Evolutionary conservation across 2,329 filamentous ascomycete species (phyloP), one percentile per base, ranked within the genome.

Genomic region (Neonectria sp.): DNA sequence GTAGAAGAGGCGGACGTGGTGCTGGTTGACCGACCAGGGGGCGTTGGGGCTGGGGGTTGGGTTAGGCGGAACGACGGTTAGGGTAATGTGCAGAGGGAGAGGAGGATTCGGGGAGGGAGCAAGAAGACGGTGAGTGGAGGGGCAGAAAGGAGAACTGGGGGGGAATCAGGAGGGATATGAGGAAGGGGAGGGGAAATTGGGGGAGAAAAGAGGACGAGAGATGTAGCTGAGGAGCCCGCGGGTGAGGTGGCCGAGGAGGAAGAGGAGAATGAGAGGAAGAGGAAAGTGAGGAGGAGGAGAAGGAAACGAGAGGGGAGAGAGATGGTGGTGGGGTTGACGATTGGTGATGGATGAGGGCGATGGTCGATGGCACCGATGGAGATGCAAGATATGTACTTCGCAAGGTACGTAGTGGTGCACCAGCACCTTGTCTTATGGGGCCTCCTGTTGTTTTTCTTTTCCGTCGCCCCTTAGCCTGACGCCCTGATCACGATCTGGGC

Each of bases 241-340:
- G 63, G 45, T 68, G 55, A 66, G 65, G 55, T 37, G 55, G 55
- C 53, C 27, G 61, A 68, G 63, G 51, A 51, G 46, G 21, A 33
- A 29, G 15, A 31, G 49, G 21, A 63, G 40, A 60, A 59, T 52
- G 46, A 67, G 64, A 67, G 37, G 67, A 49, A 40, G 61, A 63
- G 31, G 31, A 55, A 31, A 63, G 21, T 43, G 31, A 55, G 31
- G 25, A 56, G 57, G n/a, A 63, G 63, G 57, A 67, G 51, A 75
- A 67, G 69, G 64, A 70, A 62, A 71, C 71, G 61, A 67, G 49
- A 65, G 69, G 68, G 74, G 65, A 69, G 67, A 67, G 68, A 72
- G 71, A 79, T 80, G 80, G 51, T 55, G 55, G 60, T 35, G 65
- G 35, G 51, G 40, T 31, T 62, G 58, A 58, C 31, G 66, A 53